Base-by-base conservation (phyloP, 257 asterid species). In the Jaltomata sinuosa region DNA sequence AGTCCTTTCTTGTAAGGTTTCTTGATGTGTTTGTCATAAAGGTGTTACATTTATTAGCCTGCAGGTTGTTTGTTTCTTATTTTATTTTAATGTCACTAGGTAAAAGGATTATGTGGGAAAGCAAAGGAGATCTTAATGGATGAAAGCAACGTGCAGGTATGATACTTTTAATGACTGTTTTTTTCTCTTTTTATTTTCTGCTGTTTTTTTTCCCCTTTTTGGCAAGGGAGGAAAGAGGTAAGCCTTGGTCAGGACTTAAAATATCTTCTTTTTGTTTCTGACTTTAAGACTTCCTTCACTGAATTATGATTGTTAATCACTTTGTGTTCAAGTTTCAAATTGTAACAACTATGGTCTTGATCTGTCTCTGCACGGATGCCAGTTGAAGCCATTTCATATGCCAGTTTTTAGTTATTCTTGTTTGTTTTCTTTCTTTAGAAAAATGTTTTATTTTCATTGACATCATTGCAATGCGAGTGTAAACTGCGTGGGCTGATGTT, bases 81-180 rank as follows among this genome's bases (percentile, higher is more conserved):
- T 88, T 38, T 77, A 45, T 89, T 80, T 59, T 15, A 16, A 49
- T 84, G 9, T 83, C 61, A 76, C 27, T 87, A 93, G 97, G 95
- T 91, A 79, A 90, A 93, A 87, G 90, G 85, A 88, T 84, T 93
- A 77, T 93, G 96, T 32, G 93, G 91, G 85, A 92, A 93, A 90
- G 97, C 96, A 78, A 93, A 92, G 89, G 97, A 93, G 87, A 90
- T 93, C 77, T 85, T 93, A 83, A 92, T 91, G 97, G 90, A 86
- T 29, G 96, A 93, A 90, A 93, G 96, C 90, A 93, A 91, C 38
- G 97, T 93, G 87, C 94, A 93, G 93, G 97, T 93, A 85, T 83
- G 87, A 49, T 15, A 14, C 61, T 40, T 77, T 31, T 49, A 47
- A 3, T 25, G 61, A 1, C 7, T 47, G 27, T 3, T 49, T 50